Percentiles rank a stretch among this genome's conserved stretches.
Evolutionary conservation across 805 yeast genomes (phyloP).

Genomic region (Candida rishiriensis): DNA sequence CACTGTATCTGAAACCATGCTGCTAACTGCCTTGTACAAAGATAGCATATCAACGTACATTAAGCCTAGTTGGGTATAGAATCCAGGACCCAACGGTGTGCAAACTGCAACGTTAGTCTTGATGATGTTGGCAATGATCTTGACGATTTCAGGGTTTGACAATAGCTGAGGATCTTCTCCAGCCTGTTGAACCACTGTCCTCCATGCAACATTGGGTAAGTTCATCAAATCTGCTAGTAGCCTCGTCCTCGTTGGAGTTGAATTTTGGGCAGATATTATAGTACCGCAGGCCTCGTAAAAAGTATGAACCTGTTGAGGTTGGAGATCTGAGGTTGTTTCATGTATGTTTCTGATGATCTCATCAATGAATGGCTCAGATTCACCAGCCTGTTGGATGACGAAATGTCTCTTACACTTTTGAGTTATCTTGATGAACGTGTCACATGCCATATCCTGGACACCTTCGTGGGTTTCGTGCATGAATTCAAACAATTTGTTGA

Average conservation of each 20-base stretch:
- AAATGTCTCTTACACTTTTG: constrained; percentile 94
- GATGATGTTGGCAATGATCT: constrained; percentile 86
- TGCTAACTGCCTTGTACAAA: constrained; percentile 81
- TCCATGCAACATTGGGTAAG: constrained; percentile 94
- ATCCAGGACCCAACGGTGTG: constrained; percentile 88
- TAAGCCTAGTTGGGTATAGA: constrained; percentile 78
- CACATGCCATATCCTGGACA: constrained; percentile 99
- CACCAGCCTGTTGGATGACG: constrained; percentile 80
- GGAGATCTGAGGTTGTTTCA: constrained; percentile 83
- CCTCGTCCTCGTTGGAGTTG: constrained; percentile 62
- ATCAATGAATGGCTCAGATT: constrained; percentile 84
- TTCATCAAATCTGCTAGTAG: constrained; percentile 77
- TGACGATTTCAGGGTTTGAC: constrained; percentile 75
- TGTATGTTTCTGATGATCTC: constrained; percentile 83
- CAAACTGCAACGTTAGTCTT: constrained; percentile 96
- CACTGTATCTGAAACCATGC: constrained; percentile 77
- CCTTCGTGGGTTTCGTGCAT: constrained; percentile 99
- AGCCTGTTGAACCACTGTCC: constrained; percentile 79
- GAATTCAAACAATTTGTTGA: constrained; percentile 91
- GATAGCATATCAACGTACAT: constrained; percentile 89
- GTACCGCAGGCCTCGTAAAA: constrained; percentile 97
- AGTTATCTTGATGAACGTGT: constrained; percentile 94
- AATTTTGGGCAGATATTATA: constrained; percentile 82
- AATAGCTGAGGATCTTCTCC: constrained; percentile 77
- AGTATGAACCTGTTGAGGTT: constrained; percentile 96